Percentiles rank a stretch among this genome's conserved stretches.
Conservation (phyloP, 306 rosid species). For the Cyclanthera cordifolia region DNA sequence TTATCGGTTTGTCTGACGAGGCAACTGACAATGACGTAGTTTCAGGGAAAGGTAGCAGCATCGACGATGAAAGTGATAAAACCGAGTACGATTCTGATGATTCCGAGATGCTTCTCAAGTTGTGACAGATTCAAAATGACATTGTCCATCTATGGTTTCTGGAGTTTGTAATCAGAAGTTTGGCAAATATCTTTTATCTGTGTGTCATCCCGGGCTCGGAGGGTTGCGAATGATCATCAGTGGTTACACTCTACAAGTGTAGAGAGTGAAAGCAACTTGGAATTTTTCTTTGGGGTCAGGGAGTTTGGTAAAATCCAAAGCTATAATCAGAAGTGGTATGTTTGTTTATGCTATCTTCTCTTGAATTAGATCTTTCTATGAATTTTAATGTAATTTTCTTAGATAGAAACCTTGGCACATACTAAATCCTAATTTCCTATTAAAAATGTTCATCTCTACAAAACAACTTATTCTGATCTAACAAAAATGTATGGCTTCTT, state of each 20-base stretch:
- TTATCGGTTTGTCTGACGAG: conserved; percentile 33
- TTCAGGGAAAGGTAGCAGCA: conserved; percentile 13
- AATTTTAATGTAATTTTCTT: background rate
- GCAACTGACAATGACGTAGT: conserved; percentile 16
- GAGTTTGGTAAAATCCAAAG: conserved; percentile 2
- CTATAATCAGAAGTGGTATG: background rate
- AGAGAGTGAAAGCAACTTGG: background rate
- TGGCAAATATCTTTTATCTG: background rate
- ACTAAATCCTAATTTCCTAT: background rate
- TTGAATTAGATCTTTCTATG: background rate
- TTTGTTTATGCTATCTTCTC: background rate
- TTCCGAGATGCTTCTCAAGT: conserved; percentile 41
- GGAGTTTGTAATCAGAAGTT: background rate
- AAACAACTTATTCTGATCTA: background rate
- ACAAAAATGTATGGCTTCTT: background rate
- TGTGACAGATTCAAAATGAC: conserved; percentile 2
- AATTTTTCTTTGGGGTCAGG: background rate
- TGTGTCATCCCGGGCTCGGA: background rate
- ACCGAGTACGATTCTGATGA: conserved; percentile 28
- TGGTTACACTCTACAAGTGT: background rate
- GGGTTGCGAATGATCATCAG: background rate
- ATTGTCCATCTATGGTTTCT: background rate
- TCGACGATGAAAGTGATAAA: conserved; percentile 14
- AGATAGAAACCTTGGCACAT: background rate
- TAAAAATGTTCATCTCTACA: background rate